Evolutionary conservation across 345 rosid genomes (phyloP), one percentile per base, ranked within the genome.

Genomic region (Sapria himalayana): DNA sequence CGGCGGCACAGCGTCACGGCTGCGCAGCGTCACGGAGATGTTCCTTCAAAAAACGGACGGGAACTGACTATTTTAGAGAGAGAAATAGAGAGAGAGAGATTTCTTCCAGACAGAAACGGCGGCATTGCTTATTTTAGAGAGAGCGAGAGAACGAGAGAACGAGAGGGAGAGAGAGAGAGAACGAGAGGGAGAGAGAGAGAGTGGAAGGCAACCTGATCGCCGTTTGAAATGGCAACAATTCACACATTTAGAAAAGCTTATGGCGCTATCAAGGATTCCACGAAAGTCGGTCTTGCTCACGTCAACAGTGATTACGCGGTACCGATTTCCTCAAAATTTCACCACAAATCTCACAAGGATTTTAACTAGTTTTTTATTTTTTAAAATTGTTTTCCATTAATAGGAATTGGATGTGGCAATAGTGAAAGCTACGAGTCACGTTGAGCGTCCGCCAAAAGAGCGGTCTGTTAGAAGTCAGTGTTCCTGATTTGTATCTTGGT

Each of bases 231-330:
- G 99, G 96, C 78, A 29, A 80, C 99, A 49, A 85, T 91, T 15
- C 94, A 84, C 67, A 69, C 92, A 15, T 91, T 93, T 93, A 70
- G 96, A 38, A 80, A 67, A 52, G 96, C 96, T 29, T 91, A 78
- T 27, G 99, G 96, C 31, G 99, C 96, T 39, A 61, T 91, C 64
- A 91, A 91, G 52, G 96, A 91, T 46, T 34, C 74, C 70, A 91
- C 99, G 61, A 91, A 91, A 84, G 96, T 91, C 72, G 99, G 99
- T 25, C 82, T 91, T 41, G 96, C 94, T 54, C 99, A 89, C 40
- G 96, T 91, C 64, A 91, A 91, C 66, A 80, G 93, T 65, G 96
- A 84, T 54, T 91, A 62, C 44, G 92, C 99, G 63, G 99, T 89
- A 61, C 19, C 25, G 32, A 25, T 49, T 52, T 22, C 17, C 18